Conservation (phyloP, 441 rosid species). For the Breynia disticha region DNA sequence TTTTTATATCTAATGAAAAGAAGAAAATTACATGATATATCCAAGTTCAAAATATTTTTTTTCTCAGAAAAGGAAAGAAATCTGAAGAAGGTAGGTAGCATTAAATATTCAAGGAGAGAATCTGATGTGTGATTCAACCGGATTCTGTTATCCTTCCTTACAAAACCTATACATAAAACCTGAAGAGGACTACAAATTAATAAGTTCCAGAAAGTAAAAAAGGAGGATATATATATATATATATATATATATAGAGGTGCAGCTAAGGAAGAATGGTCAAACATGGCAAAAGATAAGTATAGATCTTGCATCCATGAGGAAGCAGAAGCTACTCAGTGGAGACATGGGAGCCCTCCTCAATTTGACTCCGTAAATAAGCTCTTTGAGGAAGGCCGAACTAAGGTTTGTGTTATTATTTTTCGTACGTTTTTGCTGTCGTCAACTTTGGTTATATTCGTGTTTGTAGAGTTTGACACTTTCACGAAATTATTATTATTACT, state of each 20-base stretch:
- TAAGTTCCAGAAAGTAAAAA: neutral
- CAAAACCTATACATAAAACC: too few relatives aligned
- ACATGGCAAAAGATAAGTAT: neutral
- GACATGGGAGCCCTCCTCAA: slow-evolving; percentile 54
- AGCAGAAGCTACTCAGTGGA: slow-evolving; percentile 38
- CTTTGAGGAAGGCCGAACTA: slow-evolving; percentile 50
- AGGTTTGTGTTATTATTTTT: neutral
- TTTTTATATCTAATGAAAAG: too few relatives aligned
- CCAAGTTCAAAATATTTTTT: too few relatives aligned
- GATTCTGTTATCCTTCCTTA: too few relatives aligned
- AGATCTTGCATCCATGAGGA: slow-evolving; percentile 38
- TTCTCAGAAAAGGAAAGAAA: too few relatives aligned
- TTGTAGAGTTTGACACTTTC: neutral
- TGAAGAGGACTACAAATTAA: too few relatives aligned
- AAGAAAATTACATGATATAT: too few relatives aligned
- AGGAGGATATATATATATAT: neutral
- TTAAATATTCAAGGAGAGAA: too few relatives aligned
- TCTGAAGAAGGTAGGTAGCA: too few relatives aligned
- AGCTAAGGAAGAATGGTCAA: neutral
- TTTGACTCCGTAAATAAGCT: slow-evolving; percentile 50
- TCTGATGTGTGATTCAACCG: too few relatives aligned
- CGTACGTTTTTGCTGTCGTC: neutral
- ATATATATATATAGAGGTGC: neutral
- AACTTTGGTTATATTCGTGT: neutral
- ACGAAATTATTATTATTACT: neutral